Evolutionary conservation across 192 early-diverging fungal genomes (phyloP).

Genomic region (Linnemannia zychae): DNA sequence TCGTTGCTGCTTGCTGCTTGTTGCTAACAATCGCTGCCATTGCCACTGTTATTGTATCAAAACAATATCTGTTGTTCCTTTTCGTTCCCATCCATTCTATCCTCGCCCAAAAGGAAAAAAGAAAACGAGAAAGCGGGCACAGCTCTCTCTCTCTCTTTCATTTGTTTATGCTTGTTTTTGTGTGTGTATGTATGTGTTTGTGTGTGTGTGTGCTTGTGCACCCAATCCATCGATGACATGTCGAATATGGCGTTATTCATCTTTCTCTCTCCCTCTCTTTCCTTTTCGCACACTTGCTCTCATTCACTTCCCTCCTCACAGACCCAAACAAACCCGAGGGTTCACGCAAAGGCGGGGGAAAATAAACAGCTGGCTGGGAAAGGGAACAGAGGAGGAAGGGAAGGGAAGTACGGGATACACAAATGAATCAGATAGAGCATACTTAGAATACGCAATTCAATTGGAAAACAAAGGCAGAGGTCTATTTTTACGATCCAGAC

Average conservation of each 20-base stretch:
- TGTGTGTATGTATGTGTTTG: background rate
- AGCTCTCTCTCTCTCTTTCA: background rate
- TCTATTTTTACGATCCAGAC: no score
- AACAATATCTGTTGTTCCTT: background rate
- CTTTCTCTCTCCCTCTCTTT: background rate
- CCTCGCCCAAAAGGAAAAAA: background rate
- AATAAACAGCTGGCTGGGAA: background rate
- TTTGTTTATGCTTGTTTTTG: background rate
- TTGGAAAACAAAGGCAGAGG: background rate
- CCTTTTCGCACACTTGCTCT: background rate
- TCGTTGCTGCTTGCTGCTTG: no score
- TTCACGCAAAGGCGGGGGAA: background rate
- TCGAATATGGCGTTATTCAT: conserved; percentile 7
- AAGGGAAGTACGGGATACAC: background rate
- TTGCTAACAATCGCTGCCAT: background rate
- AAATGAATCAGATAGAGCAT: background rate
- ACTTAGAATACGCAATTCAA: no score
- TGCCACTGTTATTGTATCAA: background rate
- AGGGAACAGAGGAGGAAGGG: background rate
- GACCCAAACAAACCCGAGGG: background rate
- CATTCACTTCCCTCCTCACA: background rate
- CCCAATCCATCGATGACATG: background rate
- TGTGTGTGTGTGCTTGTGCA: no score
- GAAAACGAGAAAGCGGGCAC: background rate
- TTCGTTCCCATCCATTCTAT: background rate